These are phyloP conservation scores for Apiospora malaysiana DNA, from an alignment of 2,329 filamentous ascomycete species.

Conservation along the genomic window DNA sequence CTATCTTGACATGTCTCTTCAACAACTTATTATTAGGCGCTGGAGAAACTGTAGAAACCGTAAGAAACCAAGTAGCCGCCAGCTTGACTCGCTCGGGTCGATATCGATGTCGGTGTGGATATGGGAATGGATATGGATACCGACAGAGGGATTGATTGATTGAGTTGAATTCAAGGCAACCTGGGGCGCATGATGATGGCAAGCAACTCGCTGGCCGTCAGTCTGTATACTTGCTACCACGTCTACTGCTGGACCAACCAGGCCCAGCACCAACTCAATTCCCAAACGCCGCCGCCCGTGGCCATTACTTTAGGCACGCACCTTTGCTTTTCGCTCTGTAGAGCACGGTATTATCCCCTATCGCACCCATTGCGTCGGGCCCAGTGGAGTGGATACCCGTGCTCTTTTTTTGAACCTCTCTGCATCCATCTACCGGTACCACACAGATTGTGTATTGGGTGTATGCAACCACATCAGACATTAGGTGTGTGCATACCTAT, in stretches of 20 bases:
- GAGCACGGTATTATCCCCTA: conserved; percentile 1
- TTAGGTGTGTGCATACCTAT: neutral
- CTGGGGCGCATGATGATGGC: neutral
- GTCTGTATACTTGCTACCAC: neutral
- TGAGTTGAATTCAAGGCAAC: neutral
- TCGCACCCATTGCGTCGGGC: conserved; percentile 10
- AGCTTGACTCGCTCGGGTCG: neutral
- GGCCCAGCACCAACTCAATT: neutral
- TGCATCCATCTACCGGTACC: neutral
- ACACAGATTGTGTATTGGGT: neutral
- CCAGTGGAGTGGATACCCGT: conserved; percentile 1
- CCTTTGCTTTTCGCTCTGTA: neutral
- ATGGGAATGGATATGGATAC: neutral
- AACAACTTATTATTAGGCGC: neutral
- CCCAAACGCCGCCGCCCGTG: neutral
- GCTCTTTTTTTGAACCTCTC: neutral
- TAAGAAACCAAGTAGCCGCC: neutral
- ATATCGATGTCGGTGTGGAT: neutral
- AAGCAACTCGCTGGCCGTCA: neutral
- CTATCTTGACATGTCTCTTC: conserved; percentile 16
- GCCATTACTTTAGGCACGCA: neutral
- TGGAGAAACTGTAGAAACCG: neutral
- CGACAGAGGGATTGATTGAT: neutral
- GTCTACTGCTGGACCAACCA: neutral
- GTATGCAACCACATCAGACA: neutral